Percentiles rank a stretch among this genome's conserved stretches.
Conservation (phyloP, 306 rosid genomes). For the Malus fusca region DNA sequence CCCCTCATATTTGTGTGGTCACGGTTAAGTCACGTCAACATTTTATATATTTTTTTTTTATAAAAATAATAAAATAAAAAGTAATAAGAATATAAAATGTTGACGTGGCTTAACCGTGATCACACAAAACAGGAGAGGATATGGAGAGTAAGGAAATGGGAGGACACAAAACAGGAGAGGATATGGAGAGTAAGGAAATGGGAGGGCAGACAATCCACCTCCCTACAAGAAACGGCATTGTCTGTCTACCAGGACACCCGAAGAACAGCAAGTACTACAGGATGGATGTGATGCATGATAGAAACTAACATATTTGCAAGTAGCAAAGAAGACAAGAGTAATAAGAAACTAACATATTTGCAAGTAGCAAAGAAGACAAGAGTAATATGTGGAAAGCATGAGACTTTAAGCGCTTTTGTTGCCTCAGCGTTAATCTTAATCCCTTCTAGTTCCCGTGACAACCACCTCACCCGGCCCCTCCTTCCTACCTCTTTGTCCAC, state of each 20-base stretch:
- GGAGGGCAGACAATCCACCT: too few species aligned
- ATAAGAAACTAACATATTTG: background rate
- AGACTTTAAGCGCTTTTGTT: background rate
- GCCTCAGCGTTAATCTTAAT: background rate
- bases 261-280: background rate
- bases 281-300: background rate
- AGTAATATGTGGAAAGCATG: background rate
- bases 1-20: fast-evolving
- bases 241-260: background rate
- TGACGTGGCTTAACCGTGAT: too few species aligned
- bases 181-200: fast-evolving
- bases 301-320: background rate
- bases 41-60: too few species aligned
- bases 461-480: background rate
- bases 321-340: background rate
- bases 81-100: too few species aligned
- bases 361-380: background rate
- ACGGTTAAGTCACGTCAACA: too few species aligned
- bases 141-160: fast-evolving
- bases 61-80: too few species aligned
- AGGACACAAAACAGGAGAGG: fast-evolving
- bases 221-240: background rate
- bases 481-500: background rate
- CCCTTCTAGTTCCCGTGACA: background rate
- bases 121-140: too few species aligned